Evolutionary conservation across 192 early-diverging fungal genomes (phyloP).

Genomic region (Borealophlyctis nickersoniae): DNA sequence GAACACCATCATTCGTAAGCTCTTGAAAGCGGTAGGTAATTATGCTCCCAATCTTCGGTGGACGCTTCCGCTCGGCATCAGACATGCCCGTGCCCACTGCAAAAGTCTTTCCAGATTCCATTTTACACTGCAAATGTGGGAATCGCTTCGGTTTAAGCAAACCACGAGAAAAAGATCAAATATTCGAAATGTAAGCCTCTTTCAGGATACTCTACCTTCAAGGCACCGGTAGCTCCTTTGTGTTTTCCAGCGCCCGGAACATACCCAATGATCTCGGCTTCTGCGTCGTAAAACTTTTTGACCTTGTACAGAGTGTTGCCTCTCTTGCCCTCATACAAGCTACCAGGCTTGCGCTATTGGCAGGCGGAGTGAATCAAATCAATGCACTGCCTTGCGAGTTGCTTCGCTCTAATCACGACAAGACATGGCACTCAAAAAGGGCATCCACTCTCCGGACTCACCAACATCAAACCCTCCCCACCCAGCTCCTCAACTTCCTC

Average conservation of each 20-base stretch:
- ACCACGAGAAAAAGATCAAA: neutral
- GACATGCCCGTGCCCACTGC: slow-evolving; percentile 67
- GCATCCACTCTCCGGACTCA: no score
- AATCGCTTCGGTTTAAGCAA: slow-evolving; percentile 2
- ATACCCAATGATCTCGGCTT: slow-evolving; percentile 59
- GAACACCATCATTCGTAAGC: slow-evolving; percentile 39
- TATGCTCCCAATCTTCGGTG: slow-evolving; percentile 51
- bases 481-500: slow-evolving; percentile 54
- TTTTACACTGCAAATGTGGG: slow-evolving; percentile 35
- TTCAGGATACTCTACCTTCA: slow-evolving; percentile 43
- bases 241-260: slow-evolving; percentile 59
- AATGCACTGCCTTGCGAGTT: no score
- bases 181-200: no score
- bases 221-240: slow-evolving; percentile 50
- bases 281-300: slow-evolving; percentile 71
- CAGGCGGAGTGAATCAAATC: no score
- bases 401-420: no score
- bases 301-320: slow-evolving; percentile 61
- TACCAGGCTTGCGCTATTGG: slow-evolving; percentile 22
- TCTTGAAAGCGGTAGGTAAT: slow-evolving; percentile 53
- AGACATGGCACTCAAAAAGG: no score
- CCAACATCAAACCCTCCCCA: slow-evolving; percentile 71
- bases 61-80: slow-evolving; percentile 53
- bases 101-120: slow-evolving; percentile 62
- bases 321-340: slow-evolving; percentile 47